Evolutionary conservation across 345 rosid species (phyloP), one percentile per base, ranked within the genome.

Genomic region (Stellera chamaejasme): DNA sequence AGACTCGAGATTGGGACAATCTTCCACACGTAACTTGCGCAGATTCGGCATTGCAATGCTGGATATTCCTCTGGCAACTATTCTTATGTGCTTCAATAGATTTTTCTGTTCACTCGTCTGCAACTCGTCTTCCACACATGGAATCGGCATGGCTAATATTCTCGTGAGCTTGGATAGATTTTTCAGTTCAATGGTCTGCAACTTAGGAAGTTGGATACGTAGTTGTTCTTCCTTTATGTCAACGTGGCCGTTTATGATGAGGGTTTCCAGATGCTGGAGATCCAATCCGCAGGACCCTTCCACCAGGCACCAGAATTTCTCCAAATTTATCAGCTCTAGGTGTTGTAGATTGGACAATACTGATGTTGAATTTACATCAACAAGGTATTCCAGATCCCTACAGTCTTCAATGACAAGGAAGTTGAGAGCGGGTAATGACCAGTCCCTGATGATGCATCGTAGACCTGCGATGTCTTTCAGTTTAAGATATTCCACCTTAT

Each of bases 211-310:
- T 3, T 10, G 13, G 23, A 50, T 16, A 10, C 12, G 11, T 11
- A 11, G 10, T 15, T 10, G 27, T 19, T 19, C 53, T 2, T 32
- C 2, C 39, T 32, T 3, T 5, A 32, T 2, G 8, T 32, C 0
- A 8, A 0, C 8, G 53, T 13, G 19, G 27, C 19, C 26, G 10
- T 19, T 15, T 23, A 50, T 6, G 11, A 2, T 10, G 13, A 50
- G 53, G 53, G 13, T 50, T 50, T 50, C 27, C 26, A 50, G 27
- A 26, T 50, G 28, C 27, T 26, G 53, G 27, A 50, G 53, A 25
- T 28, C 53, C 27, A 49, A 27, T 1, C 52, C 10, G 11, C 27
- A 2, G 13, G 3, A 13, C 27, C 13, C 28, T 49, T 49, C 3
- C 52, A 26, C 15, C 19, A 49, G 15, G 52, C 52, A 19, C 52